phyloP scores from a whole-genome alignment of 169 alveolate species.

The Cardiosporidium cionae region DNA sequence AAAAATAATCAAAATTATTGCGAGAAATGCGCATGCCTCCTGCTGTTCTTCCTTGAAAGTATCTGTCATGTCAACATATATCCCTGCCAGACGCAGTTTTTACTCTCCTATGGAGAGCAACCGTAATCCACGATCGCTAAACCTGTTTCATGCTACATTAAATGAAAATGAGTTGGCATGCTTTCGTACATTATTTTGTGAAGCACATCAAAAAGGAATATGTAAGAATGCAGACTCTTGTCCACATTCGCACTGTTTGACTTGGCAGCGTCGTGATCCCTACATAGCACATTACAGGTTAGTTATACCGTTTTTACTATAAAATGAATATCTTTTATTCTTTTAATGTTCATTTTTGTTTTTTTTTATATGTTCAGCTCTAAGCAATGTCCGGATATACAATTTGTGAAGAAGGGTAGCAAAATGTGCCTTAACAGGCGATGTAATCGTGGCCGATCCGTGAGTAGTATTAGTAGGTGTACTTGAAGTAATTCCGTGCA shows the following conservation, averaged over 20 bases:
- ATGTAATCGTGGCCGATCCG: constrained; percentile 42
- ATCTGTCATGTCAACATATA: no score
- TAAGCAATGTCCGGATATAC: constrained; percentile 50
- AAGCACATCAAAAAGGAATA: constrained; percentile 55
- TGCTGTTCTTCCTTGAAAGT: no score
- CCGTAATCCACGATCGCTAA: no score
- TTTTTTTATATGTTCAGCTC: constrained; percentile 28
- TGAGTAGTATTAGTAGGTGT: background rate
- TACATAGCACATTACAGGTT: constrained; percentile 40
- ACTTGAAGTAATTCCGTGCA: no score
- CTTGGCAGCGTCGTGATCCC: constrained; percentile 79
- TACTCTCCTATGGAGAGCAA: no score
- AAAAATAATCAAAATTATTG: no score
- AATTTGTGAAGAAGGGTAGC: constrained; percentile 37
- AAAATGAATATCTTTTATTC: background rate
- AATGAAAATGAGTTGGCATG: constrained; percentile 52
- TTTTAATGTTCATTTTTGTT: background rate
- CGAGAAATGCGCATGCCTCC: no score
- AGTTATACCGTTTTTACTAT: background rate
- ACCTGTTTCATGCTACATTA: constrained; percentile 8
- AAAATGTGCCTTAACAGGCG: constrained; percentile 50
- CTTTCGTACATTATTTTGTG: constrained; percentile 66
- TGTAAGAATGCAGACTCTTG: constrained; percentile 69
- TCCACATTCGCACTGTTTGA: constrained; percentile 71
- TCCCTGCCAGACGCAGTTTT: no score